These are phyloP conservation scores for Picea sitchensis DNA, from an alignment of 75 land plant genomes.

Conservation along the genomic window DNA sequence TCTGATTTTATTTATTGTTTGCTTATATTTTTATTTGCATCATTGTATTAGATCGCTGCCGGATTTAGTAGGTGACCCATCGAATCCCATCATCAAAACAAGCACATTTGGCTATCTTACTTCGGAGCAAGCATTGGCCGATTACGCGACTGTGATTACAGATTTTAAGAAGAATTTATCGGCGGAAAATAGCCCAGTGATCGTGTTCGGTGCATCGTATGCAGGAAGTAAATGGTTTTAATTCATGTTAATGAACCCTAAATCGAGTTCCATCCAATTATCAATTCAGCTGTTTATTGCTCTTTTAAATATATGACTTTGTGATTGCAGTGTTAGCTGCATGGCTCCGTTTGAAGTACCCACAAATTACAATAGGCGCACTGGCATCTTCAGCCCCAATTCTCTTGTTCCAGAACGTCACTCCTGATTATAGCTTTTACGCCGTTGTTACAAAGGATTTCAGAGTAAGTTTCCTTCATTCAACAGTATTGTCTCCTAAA, in stretches of 20 bases:
- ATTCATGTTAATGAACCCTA: too few relatives aligned
- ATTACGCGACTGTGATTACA: too few relatives aligned
- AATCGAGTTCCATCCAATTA: too few relatives aligned
- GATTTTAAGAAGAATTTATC: too few relatives aligned
- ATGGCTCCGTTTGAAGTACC: slow-evolving; percentile 78
- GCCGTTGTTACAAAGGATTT: slow-evolving; percentile 47
- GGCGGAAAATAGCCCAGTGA: too few relatives aligned
- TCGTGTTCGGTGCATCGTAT: too few relatives aligned
- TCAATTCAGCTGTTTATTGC: too few relatives aligned
- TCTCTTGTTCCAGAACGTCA: slow-evolving; percentile 45
- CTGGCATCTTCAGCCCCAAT: slow-evolving; percentile 73
- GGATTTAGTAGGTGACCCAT: slow-evolving; percentile 18
- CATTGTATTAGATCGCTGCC: slow-evolving; percentile 71
- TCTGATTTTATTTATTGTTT: too few relatives aligned
- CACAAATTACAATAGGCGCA: slow-evolving; percentile 67
- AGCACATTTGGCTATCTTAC: too few relatives aligned
- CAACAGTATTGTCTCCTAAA: not conserved
- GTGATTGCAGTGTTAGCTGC: slow-evolving; percentile 60
- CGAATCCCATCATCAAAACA: too few relatives aligned
- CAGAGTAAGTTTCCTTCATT: slow-evolving; percentile 20
- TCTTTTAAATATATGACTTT: not conserved
- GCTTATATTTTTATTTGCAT: slow-evolving; percentile 18
- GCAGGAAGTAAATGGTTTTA: too few relatives aligned
- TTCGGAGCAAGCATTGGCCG: too few relatives aligned
- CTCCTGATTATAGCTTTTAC: slow-evolving; percentile 43